Percentiles rank a stretch among this genome's conserved stretches.
Conservation (phyloP, 306 rosid genomes). For the Quercus ilex region DNA sequence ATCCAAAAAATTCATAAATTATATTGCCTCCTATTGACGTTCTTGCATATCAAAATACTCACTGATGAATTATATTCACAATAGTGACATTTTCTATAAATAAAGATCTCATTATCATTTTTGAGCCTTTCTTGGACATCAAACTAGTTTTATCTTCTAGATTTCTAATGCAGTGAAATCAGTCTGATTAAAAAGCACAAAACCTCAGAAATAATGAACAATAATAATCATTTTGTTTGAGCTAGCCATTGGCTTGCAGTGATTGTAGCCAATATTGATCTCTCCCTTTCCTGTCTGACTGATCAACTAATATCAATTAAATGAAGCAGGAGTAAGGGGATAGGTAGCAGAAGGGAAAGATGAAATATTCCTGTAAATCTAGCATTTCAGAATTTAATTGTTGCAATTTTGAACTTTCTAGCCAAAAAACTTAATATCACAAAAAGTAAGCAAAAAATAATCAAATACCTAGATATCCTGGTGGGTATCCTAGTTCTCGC, state of each 20-base stretch:
- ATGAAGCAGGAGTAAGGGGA: neutral
- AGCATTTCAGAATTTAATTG: neutral
- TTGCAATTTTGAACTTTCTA: neutral
- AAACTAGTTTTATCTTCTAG: no score
- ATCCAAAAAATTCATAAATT: neutral
- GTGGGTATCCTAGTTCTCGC: constrained; percentile 98
- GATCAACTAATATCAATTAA: neutral
- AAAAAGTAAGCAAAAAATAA: constrained; percentile 15
- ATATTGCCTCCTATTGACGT: neutral
- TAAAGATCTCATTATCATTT: neutral
- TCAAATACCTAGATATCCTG: constrained; percentile 84
- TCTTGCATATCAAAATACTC: neutral
- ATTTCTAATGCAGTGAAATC: no score
- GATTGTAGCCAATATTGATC: neutral
- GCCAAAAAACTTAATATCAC: neutral
- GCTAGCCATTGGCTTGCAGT: neutral
- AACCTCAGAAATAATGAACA: neutral
- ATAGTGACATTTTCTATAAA: neutral
- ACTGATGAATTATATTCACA: neutral
- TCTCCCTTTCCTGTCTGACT: neutral
- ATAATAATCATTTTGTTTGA: neutral
- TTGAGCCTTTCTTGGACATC: no score
- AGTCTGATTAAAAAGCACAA: no score
- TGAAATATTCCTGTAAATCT: neutral
- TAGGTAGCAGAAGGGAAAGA: neutral